These are phyloP conservation scores for Styphnolobium japonicum DNA, from an alignment of 306 rosid genomes.

Conservation along the genomic window DNA sequence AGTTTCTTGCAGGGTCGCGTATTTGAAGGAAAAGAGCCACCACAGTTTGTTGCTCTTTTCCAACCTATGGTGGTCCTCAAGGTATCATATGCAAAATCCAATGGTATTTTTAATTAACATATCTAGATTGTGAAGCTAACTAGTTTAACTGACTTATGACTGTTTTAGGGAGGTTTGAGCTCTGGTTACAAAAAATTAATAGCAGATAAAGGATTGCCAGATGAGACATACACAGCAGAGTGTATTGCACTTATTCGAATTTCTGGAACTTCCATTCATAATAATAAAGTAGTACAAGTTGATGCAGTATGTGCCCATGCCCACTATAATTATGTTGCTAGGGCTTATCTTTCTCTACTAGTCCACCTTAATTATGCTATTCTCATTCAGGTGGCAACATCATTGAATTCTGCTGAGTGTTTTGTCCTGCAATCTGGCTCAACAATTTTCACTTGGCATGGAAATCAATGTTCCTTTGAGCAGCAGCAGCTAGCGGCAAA, in stretches of 20 bases:
- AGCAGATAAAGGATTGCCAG: conserved; percentile 69
- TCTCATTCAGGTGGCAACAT: conserved; percentile 72
- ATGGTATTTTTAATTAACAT: neutral
- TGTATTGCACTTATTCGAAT: conserved; percentile 71
- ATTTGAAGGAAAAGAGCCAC: conserved; percentile 90
- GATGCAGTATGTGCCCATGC: conserved; percentile 64
- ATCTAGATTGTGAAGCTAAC: conserved; percentile 17
- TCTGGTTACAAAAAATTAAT: conserved; percentile 71
- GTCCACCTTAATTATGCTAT: conserved; percentile 14
- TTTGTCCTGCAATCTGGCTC: conserved; percentile 93
- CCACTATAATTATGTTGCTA: neutral
- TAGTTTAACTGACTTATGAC: conserved; percentile 27
- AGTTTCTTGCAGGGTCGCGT: conserved; percentile 80
- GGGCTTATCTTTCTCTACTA: conserved; percentile 19
- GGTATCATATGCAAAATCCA: conserved; percentile 45
- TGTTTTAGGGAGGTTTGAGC: conserved; percentile 89
- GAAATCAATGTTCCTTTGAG: conserved; percentile 81
- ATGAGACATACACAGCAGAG: conserved; percentile 79
- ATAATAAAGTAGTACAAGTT: conserved; percentile 87
- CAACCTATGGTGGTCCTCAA: conserved; percentile 93
- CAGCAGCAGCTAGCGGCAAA: conserved; percentile 94
- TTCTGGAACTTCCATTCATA: conserved; percentile 81
- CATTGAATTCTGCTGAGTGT: conserved; percentile 81
- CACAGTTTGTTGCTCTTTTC: conserved; percentile 87
- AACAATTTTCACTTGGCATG: conserved; percentile 89